Conservation (phyloP, 2,329 filamentous ascomycete species). For the Colletotrichum kahawae region DNA sequence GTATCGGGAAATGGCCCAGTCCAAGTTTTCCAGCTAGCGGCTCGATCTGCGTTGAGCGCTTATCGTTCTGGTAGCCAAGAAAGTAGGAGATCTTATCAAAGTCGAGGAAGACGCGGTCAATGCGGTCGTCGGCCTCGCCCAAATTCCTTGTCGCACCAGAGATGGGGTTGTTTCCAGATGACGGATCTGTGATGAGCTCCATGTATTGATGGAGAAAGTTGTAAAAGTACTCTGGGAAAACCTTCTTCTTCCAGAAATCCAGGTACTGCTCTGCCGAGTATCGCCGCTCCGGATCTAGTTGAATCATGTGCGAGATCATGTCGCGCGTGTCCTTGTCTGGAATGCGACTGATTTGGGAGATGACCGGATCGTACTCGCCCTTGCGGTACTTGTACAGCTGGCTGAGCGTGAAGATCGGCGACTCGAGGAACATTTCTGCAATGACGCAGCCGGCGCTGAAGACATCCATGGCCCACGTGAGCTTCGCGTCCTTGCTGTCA, state of each 20-base stretch:
- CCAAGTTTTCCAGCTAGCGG: conserved; percentile 53
- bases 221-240: conserved; percentile 97
- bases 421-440: conserved; percentile 92
- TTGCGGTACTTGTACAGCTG: conserved; percentile 94
- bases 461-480: conserved; percentile 96
- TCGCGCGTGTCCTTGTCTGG: conserved; percentile 86
- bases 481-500: conserved; percentile 62
- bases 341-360: conserved; percentile 82
- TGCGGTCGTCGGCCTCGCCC: conserved; percentile 89
- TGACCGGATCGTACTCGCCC: conserved; percentile 88
- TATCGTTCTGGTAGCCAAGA: conserved; percentile 66
- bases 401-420: conserved; percentile 96
- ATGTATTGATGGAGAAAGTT: conserved; percentile 98
- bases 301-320: conserved; percentile 95
- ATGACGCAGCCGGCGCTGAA: conserved; percentile 98
- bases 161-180: conserved; percentile 75
- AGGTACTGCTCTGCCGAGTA: conserved; percentile 95
- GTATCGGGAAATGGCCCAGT: conserved; percentile 75
- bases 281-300: conserved; percentile 87
- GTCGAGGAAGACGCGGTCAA: conserved; percentile 90
- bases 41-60: conserved; percentile 29
- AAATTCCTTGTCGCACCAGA: conserved; percentile 74
- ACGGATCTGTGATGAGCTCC: conserved; percentile 91
- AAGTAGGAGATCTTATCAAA: conserved; percentile 99
- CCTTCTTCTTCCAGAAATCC: conserved; percentile 85